Evolutionary conservation across 768 basidiomycete genomes (phyloP), one percentile per base, ranked within the genome.

Genomic region (Lactifluus subvellereus): DNA sequence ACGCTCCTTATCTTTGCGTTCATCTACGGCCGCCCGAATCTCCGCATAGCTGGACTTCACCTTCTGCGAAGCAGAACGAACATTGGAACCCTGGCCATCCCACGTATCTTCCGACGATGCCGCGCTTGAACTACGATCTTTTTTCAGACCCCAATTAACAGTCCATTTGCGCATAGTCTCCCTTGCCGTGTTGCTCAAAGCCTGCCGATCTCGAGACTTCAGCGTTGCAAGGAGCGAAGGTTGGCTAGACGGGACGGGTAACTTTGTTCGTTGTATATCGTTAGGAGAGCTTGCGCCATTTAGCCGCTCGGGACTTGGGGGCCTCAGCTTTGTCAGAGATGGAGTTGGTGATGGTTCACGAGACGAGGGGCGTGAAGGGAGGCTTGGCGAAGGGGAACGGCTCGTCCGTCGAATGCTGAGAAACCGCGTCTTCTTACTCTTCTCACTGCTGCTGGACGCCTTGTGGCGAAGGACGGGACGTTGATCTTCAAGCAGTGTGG

Each of bases 141-240:
- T 86, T 75, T 80, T 84, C 72, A 85, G 69, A 51, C 82, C 77
- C 88, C 91, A 94, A 61, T 85, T 91, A 32, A 85, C 86, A 27
- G 93, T 87, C 93, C 93, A 96, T 72, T 96, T 96, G 62, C 88
- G 85, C 80, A 97, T 87, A 9, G 89, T 82, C 70, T 97, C 95
- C 71, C 88, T 89, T 13, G 94, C 91, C 0, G 89, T 84, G 68
- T 89, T 87, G 66, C 85, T 87, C 49, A 95, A 76, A 7, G 90
- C 89, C 72, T 94, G 89, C 71, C 93, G 95, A 73, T 95, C 94
- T 3, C 75, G 87, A 6, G 90, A 84, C 71, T 88, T 89, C 57
- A 91, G 79, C 27, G 88, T 86, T 18, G 89, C 84, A 52, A 96
- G 81, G 76, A 97, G 61, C 10, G 60, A 61, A 37, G 60, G 11